phyloP scores from a whole-genome alignment of 2,329 filamentous ascomycete species.

The Alternaria longipes region DNA sequence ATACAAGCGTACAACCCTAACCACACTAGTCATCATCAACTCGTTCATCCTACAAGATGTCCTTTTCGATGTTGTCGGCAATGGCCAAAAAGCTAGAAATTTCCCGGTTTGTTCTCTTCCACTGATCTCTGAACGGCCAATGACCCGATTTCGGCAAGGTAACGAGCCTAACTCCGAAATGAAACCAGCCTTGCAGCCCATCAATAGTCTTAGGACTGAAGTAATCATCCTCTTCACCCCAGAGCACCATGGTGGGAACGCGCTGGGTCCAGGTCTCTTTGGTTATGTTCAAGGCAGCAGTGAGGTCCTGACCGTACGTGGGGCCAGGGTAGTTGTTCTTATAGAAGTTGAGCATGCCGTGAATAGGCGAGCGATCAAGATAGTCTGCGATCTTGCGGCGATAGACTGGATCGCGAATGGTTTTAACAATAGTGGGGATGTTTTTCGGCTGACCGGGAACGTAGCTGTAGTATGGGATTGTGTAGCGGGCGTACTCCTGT shows the following conservation, averaged over 20 bases:
- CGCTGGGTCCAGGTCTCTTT: background rate
- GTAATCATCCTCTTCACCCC: background rate
- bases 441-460: background rate
- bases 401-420: background rate
- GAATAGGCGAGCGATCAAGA: background rate
- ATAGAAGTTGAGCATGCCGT: background rate
- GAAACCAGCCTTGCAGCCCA: too few species aligned
- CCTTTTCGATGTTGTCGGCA: rapidly evolving
- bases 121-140: too few species aligned
- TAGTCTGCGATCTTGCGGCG: background rate
- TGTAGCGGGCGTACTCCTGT: background rate
- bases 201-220: background rate
- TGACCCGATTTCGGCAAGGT: too few species aligned
- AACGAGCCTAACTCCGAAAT: too few species aligned
- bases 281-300: background rate
- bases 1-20: too few species aligned
- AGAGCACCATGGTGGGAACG: background rate
- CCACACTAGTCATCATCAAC: too few species aligned
- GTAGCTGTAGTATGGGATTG: background rate
- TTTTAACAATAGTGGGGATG: background rate
- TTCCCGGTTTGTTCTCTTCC: too few species aligned
- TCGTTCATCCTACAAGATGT: too few species aligned
- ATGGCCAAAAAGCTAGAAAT: too few species aligned
- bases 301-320: background rate
- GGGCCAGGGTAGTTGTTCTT: background rate